Conservation (phyloP, 768 basidiomycete species). For the Phaeotremella fagi region DNA sequence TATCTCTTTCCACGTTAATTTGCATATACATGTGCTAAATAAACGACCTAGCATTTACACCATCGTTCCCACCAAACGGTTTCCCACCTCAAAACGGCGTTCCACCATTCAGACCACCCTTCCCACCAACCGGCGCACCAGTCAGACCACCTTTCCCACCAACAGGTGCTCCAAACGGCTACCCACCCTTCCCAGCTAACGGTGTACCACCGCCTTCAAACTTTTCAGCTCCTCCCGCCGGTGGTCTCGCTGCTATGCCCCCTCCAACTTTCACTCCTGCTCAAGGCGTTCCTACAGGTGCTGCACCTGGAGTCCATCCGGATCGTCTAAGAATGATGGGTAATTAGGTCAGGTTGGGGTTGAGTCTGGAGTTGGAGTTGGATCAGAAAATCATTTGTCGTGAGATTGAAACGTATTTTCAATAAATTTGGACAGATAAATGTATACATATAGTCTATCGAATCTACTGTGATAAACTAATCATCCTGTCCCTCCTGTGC, state of each 20-base stretch:
- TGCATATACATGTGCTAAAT: neutral
- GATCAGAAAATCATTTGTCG: too few species aligned
- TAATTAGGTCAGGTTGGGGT: constrained; percentile 3
- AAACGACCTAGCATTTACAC: constrained; percentile 7
- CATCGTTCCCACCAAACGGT: constrained; percentile 19
- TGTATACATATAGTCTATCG: neutral
- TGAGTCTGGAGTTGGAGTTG: neutral
- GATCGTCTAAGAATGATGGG: constrained; percentile 48
- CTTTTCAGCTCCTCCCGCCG: neutral
- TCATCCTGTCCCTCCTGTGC: neutral
- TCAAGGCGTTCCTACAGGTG: constrained; percentile 15
- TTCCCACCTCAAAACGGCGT: constrained; percentile 18
- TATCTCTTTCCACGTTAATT: neutral
- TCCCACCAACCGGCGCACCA: constrained; percentile 2
- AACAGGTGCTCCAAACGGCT: neutral
- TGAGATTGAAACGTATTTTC: neutral
- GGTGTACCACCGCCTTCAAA: constrained; percentile 3
- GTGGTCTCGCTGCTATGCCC: neutral
- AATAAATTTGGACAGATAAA: neutral
- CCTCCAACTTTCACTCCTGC: constrained; percentile 8
- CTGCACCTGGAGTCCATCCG: constrained; percentile 40
- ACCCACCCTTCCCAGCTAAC: constrained; percentile 2
- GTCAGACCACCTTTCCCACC: neutral
- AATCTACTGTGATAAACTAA: neutral
- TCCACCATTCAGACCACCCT: neutral